Evolutionary conservation across 2,329 filamentous ascomycete species (phyloP).

Genomic region (Fusarium mexicanum): DNA sequence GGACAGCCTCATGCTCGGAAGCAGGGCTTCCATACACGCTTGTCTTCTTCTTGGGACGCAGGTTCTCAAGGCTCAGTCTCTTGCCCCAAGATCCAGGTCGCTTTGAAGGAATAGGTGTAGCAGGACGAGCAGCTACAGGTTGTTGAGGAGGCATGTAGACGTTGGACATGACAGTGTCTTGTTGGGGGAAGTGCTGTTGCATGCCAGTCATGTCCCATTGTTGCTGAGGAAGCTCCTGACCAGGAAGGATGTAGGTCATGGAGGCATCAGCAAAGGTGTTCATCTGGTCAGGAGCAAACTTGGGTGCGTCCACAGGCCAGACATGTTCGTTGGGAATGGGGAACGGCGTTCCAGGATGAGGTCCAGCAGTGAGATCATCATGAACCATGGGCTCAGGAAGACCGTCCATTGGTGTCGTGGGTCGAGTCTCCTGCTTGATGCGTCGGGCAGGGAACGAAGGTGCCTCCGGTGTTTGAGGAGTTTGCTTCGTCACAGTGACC

Average conservation of each 20-base stretch:
- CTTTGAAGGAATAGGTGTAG: slow-evolving; percentile 52
- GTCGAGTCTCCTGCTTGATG: slow-evolving; percentile 50
- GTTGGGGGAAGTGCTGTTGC: slow-evolving; percentile 44
- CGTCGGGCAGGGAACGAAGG: slow-evolving; percentile 46
- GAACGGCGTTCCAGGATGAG: slow-evolving; percentile 54
- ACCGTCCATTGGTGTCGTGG: slow-evolving; percentile 48
- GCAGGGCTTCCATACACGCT: slow-evolving; percentile 45
- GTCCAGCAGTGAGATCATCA: slow-evolving; percentile 48
- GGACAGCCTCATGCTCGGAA: slow-evolving; percentile 41
- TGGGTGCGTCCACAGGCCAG: slow-evolving; percentile 52
- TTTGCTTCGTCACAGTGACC: slow-evolving; percentile 43
- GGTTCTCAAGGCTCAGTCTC: slow-evolving; percentile 50
- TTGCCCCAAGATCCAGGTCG: slow-evolving; percentile 53
- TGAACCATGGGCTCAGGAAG: slow-evolving; percentile 47
- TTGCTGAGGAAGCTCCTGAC: slow-evolving; percentile 42
- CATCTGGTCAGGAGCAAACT: slow-evolving; percentile 53
- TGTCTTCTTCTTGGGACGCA: slow-evolving; percentile 50
- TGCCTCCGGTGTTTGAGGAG: slow-evolving; percentile 44
- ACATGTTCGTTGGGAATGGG: slow-evolving; percentile 51
- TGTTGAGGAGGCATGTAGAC: slow-evolving; percentile 38
- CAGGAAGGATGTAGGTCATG: slow-evolving; percentile 46
- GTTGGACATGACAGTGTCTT: slow-evolving; percentile 43
- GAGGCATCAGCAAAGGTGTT: slow-evolving; percentile 45
- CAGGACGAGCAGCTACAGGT: slow-evolving; percentile 47
- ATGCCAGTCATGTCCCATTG: slow-evolving; percentile 41